Evolutionary conservation across 179 eudicot species (phyloP).

Genomic region (Pouteria campechiana): DNA sequence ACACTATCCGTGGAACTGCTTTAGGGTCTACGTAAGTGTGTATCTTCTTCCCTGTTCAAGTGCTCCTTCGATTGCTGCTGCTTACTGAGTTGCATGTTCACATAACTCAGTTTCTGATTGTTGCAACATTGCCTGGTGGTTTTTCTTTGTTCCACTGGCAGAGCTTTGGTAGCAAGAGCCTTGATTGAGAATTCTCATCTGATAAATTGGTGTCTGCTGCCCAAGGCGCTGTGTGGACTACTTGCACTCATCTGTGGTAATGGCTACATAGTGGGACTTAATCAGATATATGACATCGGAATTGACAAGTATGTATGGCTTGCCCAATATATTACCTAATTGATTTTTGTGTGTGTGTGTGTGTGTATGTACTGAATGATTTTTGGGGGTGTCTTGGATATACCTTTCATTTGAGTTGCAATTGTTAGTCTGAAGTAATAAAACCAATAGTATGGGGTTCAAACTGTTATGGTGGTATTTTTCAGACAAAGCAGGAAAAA

Average conservation of each 20-base stretch:
- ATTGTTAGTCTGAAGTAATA: too few relatives aligned
- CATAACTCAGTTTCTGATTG: constrained; percentile 1
- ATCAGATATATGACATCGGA: constrained; percentile 99
- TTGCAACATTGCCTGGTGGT: constrained; percentile 5
- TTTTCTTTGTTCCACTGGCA: constrained; percentile 24
- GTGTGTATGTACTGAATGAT: too few relatives aligned
- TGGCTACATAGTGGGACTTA: constrained; percentile 97
- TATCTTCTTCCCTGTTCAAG: too few relatives aligned
- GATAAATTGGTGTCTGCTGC: constrained; percentile 78
- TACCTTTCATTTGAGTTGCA: too few relatives aligned
- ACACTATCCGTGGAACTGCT: constrained; percentile 95
- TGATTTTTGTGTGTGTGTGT: too few relatives aligned
- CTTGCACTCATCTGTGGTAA: constrained; percentile 91
- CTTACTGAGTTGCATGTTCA: background rate
- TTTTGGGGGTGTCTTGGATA: too few relatives aligned
- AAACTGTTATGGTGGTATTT: too few relatives aligned
- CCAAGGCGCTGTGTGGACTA: constrained; percentile 85
- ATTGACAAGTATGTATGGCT: constrained; percentile 99
- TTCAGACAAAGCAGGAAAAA: too few relatives aligned
- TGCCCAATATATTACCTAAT: too few relatives aligned
- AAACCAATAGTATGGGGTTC: too few relatives aligned
- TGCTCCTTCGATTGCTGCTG: too few relatives aligned
- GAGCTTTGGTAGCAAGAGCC: constrained; percentile 89
- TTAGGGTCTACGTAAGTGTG: constrained; percentile 72
- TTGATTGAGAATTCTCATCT: constrained; percentile 76